Percentiles rank a stretch among this genome's conserved stretches.
Conservation (phyloP, 2,329 filamentous ascomycete species). For the Fusarium sp. region DNA sequence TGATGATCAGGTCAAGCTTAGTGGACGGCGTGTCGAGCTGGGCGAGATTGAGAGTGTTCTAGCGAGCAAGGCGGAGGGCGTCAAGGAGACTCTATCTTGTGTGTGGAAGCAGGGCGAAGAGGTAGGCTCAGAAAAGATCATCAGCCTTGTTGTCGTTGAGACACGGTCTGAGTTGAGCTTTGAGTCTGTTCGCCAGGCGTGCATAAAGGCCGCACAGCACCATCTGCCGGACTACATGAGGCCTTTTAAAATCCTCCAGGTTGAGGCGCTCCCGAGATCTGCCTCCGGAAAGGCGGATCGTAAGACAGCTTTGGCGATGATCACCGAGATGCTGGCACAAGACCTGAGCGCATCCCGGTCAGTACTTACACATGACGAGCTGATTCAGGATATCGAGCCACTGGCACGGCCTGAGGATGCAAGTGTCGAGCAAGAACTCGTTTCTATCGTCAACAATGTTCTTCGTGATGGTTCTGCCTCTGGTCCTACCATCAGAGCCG, state of each 20-base stretch:
- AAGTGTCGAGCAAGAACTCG: not conserved
- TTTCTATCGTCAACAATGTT: not conserved
- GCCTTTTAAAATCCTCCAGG: constrained; percentile 4
- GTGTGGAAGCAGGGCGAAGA: constrained; percentile 14
- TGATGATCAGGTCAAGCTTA: constrained; percentile 32
- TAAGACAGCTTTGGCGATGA: not conserved
- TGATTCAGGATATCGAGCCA: rapidly evolving
- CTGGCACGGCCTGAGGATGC: not conserved
- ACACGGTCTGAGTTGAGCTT: not conserved
- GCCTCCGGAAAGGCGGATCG: constrained; percentile 24
- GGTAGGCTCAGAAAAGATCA: constrained; percentile 18
- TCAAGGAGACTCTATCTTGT: constrained; percentile 9
- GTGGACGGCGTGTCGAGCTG: constrained; percentile 28
- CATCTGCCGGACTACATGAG: constrained; percentile 33
- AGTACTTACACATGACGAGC: rapidly evolving
- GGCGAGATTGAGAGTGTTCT: constrained; percentile 30
- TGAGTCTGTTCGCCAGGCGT: not conserved
- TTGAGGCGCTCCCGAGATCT: not conserved
- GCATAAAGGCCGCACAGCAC: not conserved
- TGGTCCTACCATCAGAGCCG: not conserved
- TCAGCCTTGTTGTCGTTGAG: constrained; percentile 13
- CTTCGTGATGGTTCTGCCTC: not conserved
- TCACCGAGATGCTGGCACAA: not conserved
- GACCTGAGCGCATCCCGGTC: rapidly evolving
- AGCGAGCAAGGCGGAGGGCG: not conserved